Evolutionary conservation across 2,329 filamentous ascomycete genomes (phyloP), one percentile per base, ranked within the genome.

Genomic region (Exophiala bonariae): DNA sequence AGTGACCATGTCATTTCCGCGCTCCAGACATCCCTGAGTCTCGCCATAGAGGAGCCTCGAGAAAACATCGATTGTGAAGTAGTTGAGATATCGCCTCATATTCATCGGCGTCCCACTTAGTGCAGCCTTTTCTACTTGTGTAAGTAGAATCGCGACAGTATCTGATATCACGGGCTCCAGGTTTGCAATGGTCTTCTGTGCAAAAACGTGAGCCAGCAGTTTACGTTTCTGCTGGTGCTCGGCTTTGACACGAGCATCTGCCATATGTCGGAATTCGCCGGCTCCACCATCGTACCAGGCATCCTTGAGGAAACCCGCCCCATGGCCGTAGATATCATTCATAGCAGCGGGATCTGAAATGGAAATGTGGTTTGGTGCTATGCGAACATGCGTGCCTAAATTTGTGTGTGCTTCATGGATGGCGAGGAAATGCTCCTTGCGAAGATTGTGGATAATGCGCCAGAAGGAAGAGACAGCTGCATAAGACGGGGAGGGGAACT

Each of bases 331-430:
- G 20, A 77, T 66, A 0, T 54, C 61, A 44, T 71, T 73, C 2
- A 68, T 52, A 1, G 71, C 72, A 0, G 66, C 58, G 0, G 65
- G 60, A 43, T 75, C 67, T 26, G 64, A 64, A 49, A 79, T 63
- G 28, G 69, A 75, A 44, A 76, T 78, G 6, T 76, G 68, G 14
- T 73, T 66, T 0, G 74, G 75, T 0, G 71, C 72, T 44, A 77
- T 68, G 0, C 75, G 71, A 1, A 78, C 66, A n/a, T 78, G 59
- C 0, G 64, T 50, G 0, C 60, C 59, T 14, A 61, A 37, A 28
- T 45, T 16, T 28, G 50, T 13, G 42, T 62, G 59, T 7, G 57
- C 53, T 26, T 54, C n/a, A 28, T 59, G 47, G n/a, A 62, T 40
- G 7, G 50, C 49, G 2, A 46, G 17, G 35, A 44, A 62, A 18